Conservation (phyloP, 352 stramenopile genomes). For the Stramenopiles sp. region DNA sequence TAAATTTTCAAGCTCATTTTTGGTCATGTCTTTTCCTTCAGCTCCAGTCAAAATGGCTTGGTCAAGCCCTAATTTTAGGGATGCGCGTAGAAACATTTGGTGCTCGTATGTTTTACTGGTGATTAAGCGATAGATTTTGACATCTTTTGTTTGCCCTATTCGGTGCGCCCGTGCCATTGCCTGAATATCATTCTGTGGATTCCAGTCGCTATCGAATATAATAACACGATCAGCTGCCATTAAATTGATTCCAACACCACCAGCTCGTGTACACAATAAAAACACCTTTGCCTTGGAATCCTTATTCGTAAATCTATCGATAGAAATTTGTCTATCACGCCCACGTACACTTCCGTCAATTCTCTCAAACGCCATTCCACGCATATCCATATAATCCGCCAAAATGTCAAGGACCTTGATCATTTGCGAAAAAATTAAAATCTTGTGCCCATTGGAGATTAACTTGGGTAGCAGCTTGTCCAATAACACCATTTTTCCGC, state of each 20-base stretch:
- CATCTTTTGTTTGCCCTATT: constrained; percentile 93
- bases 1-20: constrained; percentile 70
- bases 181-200: constrained; percentile 94
- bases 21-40: constrained; percentile 36
- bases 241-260: constrained; percentile 95
- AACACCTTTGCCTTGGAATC: constrained; percentile 86
- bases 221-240: constrained; percentile 97
- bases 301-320: constrained; percentile 90
- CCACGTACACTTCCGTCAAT: constrained; percentile 97
- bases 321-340: constrained; percentile 81
- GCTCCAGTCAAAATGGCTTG: constrained; percentile 55
- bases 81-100: constrained; percentile 76
- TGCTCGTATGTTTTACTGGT: constrained; percentile 88
- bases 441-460: constrained; percentile 76
- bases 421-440: constrained; percentile 99
- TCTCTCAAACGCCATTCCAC: constrained; percentile 76
- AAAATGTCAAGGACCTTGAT: constrained; percentile 99
- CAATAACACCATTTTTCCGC: constrained; percentile 92
- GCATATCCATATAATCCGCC: constrained; percentile 83
- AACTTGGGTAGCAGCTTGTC: constrained; percentile 94
- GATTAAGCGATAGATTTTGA: constrained; percentile 97
- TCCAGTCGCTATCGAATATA: constrained; percentile 97
- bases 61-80: constrained; percentile 68
- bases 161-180: constrained; percentile 93
- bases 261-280: constrained; percentile 88